These are phyloP conservation scores for Talaromyces amestolkiae DNA, from an alignment of 2,329 filamentous ascomycete species.

Conservation along the genomic window DNA sequence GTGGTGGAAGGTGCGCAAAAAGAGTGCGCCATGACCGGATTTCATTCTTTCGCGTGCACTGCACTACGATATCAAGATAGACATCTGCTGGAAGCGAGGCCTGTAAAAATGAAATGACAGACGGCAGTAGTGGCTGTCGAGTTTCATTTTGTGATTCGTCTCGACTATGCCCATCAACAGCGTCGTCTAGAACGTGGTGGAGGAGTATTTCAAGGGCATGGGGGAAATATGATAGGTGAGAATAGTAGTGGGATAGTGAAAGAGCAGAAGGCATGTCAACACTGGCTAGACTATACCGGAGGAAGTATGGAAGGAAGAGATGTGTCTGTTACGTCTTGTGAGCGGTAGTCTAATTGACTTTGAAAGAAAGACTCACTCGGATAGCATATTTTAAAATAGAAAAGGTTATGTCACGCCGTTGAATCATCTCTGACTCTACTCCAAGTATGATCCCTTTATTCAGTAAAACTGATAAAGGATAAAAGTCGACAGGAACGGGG, in stretches of 20 bases:
- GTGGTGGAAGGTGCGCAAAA: conserved; percentile 85
- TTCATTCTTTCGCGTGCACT: conserved; percentile 96
- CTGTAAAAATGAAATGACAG: conserved; percentile 61
- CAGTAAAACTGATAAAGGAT: conserved; percentile 83
- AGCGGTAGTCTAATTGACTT: background rate
- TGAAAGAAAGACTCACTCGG: conserved; percentile 58
- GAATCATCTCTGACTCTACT: conserved; percentile 88
- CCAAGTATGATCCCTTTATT: conserved; percentile 87
- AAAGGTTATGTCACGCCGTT: conserved; percentile 86
- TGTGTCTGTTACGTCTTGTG: conserved; percentile 62
- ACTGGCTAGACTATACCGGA: conserved; percentile 73
- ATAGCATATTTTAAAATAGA: conserved; percentile 86
- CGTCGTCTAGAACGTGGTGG: conserved; percentile 90
- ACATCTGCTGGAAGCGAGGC: conserved; percentile 67
- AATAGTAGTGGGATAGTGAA: conserved; percentile 78
- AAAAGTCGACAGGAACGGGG: conserved; percentile 85
- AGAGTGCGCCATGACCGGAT: conserved; percentile 91
- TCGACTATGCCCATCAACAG: conserved; percentile 65
- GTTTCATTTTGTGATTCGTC: conserved; percentile 30
- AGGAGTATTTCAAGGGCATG: conserved; percentile 90
- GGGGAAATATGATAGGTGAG: conserved; percentile 83
- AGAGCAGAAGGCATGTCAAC: conserved; percentile 79
- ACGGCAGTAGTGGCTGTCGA: conserved; percentile 40
- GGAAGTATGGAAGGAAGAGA: conserved; percentile 83
- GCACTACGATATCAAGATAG: conserved; percentile 92